Evolutionary conservation across 805 yeast genomes (phyloP).

Genomic region (Candida sonorensis): DNA sequence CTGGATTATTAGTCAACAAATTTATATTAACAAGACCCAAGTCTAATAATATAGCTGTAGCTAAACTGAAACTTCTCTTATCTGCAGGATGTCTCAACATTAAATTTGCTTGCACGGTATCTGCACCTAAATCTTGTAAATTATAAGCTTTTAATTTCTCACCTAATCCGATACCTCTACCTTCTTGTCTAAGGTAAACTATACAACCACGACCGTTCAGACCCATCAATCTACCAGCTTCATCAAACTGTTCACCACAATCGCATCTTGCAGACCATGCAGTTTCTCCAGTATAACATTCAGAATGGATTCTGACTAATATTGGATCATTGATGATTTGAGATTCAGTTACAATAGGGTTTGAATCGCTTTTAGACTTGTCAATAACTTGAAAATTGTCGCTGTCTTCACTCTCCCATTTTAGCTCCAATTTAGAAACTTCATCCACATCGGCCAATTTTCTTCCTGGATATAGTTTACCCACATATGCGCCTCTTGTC

Average conservation of each 20-base stretch:
- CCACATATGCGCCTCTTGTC: slow-evolving; percentile 98
- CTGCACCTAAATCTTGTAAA: slow-evolving; percentile 96
- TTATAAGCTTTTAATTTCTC: slow-evolving; percentile 96
- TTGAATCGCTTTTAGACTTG: slow-evolving; percentile 22
- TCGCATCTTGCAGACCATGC: slow-evolving; percentile 99
- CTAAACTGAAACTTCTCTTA: slow-evolving; percentile 88
- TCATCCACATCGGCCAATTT: slow-evolving; percentile 58
- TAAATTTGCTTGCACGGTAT: slow-evolving; percentile 93
- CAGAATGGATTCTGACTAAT: slow-evolving; percentile 87
- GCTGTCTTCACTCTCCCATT: slow-evolving; percentile 32
- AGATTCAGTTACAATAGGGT: too few species aligned
- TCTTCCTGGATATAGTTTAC: slow-evolving; percentile 85
- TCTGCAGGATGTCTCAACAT: slow-evolving; percentile 95
- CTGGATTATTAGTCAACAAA: slow-evolving; percentile 91
- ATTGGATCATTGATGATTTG: slow-evolving; percentile 32
- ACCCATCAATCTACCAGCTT: slow-evolving; percentile 93
- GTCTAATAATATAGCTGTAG: slow-evolving; percentile 87
- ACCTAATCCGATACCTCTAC: slow-evolving; percentile 97
- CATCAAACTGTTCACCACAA: slow-evolving; percentile 98
- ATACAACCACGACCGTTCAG: slow-evolving; percentile 84
- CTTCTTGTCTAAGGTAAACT: slow-evolving; percentile 94
- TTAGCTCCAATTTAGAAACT: slow-evolving; percentile 28
- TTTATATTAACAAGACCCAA: slow-evolving; percentile 67
- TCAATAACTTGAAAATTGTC: slow-evolving; percentile 35
- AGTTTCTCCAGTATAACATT: slow-evolving; percentile 98